These are phyloP conservation scores for Leccinum longicurvipes DNA, from an alignment of 768 basidiomycete genomes.

Conservation along the genomic window DNA sequence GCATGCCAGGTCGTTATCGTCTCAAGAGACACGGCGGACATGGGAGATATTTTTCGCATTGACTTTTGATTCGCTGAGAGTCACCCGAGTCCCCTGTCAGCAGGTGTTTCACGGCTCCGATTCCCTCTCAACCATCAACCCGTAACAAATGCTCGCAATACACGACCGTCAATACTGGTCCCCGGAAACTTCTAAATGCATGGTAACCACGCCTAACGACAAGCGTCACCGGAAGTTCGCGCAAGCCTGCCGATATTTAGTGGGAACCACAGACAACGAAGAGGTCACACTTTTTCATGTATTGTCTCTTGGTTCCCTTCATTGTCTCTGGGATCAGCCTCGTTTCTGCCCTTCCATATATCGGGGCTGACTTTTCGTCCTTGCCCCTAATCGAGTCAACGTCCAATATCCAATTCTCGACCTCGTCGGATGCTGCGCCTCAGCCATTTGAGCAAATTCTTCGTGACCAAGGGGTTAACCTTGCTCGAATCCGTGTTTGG, in stretches of 20 bases:
- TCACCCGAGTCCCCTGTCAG: too few species aligned
- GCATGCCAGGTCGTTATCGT: not conserved
- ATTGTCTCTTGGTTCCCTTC: not conserved
- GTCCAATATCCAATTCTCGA: not conserved
- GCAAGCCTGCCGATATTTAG: not conserved
- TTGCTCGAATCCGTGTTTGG: constrained; percentile 16
- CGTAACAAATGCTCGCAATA: too few species aligned
- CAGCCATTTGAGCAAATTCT: constrained; percentile 12
- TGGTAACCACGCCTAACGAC: not conserved
- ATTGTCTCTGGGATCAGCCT: constrained; percentile 2
- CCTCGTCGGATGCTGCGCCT: not conserved
- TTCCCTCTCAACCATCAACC: too few species aligned
- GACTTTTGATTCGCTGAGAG: too few species aligned
- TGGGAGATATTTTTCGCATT: too few species aligned
- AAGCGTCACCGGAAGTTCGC: too few species aligned
- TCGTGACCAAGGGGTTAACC: constrained; percentile 5
- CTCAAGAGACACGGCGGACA: too few species aligned
- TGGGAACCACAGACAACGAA: not conserved
- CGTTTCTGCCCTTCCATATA: constrained; percentile 5
- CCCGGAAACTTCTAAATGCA: not conserved
- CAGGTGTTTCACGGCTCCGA: too few species aligned
- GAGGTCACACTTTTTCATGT: not conserved
- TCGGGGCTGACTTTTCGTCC: constrained; percentile 16
- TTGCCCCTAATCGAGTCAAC: constrained; percentile 14
- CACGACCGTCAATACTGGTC: too few species aligned